Percentiles rank a stretch among this genome's conserved stretches.
Conservation (phyloP, 1,284 basidiomycete genomes). For the Apiotrichum mycotoxinovorans region DNA sequence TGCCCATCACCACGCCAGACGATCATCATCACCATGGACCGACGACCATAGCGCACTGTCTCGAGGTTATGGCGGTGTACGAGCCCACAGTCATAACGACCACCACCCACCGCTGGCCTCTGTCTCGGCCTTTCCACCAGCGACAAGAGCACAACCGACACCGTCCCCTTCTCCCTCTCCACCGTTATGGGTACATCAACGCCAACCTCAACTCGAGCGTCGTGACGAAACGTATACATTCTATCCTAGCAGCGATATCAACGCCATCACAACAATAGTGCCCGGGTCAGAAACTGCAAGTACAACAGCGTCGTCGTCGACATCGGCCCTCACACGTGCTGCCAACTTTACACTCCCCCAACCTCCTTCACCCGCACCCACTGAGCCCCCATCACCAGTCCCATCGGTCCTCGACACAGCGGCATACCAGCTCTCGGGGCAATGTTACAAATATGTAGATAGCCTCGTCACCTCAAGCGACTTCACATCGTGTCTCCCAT, state of each 20-base stretch:
- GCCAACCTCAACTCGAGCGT: too few relatives aligned
- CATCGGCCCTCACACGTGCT: not conserved
- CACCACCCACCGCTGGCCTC: too few relatives aligned
- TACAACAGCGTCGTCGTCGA: not conserved
- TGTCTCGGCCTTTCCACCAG: too few relatives aligned
- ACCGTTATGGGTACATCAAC: too few relatives aligned
- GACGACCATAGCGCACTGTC: too few relatives aligned
- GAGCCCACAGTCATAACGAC: too few relatives aligned
- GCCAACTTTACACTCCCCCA: not conserved
- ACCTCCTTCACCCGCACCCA: slow-evolving; percentile 47
- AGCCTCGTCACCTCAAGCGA: slow-evolving; percentile 63
- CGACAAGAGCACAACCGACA: too few relatives aligned
- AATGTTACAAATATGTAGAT: slow-evolving; percentile 66
- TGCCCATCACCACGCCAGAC: too few relatives aligned
- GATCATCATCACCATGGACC: too few relatives aligned
- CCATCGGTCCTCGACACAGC: slow-evolving; percentile 69
- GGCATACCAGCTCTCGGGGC: slow-evolving; percentile 61
- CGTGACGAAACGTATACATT: not conserved
- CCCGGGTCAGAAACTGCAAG: not conserved
- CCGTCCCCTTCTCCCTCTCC: too few relatives aligned
- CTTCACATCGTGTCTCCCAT: slow-evolving; percentile 68
- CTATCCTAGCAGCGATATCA: not conserved
- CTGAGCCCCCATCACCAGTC: slow-evolving; percentile 63
- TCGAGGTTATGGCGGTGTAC: too few relatives aligned
- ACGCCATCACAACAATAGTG: not conserved